A percentile compares a stretch with the other conserved stretches of the same genome.
These are phyloP conservation scores for Phytophthora cryptogea DNA, from an alignment of 352 stramenopile genomes.

Conservation along the genomic window DNA sequence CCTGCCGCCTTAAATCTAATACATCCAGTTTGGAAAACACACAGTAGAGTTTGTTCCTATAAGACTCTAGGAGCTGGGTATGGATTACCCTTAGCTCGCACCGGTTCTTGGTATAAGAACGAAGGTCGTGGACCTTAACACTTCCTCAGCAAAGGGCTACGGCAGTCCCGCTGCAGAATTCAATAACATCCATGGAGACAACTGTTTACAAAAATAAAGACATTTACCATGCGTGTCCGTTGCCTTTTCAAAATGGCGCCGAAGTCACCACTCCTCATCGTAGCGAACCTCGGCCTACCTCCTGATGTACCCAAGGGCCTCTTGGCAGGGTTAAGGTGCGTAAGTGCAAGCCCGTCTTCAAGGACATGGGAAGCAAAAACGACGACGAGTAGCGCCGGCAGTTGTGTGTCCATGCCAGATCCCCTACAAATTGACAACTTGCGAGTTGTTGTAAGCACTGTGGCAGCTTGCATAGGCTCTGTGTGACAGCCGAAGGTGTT, in stretches of 20 bases:
- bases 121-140: too few relatives aligned
- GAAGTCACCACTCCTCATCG: background rate
- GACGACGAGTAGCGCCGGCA: slow-evolving; percentile 1
- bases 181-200: too few relatives aligned
- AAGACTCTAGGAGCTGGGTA: too few relatives aligned
- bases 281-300: background rate
- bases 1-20: too few relatives aligned
- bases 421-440: background rate
- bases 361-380: background rate
- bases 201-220: too few relatives aligned
- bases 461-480: background rate
- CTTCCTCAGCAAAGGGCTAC: too few relatives aligned
- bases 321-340: background rate
- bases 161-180: too few relatives aligned
- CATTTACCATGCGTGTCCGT: background rate
- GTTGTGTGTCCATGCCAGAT: background rate
- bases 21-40: too few relatives aligned
- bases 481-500: background rate
- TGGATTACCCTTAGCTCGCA: too few relatives aligned
- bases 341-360: too few relatives aligned
- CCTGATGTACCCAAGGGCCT: background rate
- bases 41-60: too few relatives aligned
- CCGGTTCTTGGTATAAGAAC: too few relatives aligned
- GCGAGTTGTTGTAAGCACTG: background rate
- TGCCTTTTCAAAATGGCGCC: slow-evolving; percentile 3